phyloP scores from a whole-genome alignment of 2,329 filamentous ascomycete genomes.

The Lecanoromycetidae sp. region DNA sequence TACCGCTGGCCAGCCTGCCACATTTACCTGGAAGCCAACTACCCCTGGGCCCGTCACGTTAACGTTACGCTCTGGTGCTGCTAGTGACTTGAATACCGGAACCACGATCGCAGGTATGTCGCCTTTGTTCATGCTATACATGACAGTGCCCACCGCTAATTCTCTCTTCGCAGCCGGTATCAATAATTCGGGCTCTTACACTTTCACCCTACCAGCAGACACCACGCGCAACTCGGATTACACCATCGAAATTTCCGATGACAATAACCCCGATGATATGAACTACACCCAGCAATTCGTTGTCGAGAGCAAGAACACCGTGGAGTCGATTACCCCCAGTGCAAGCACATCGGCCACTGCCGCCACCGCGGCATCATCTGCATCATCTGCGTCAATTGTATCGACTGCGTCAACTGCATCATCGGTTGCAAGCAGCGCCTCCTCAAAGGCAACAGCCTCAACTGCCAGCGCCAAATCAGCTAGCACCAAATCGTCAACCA shows the following conservation, averaged over 20 bases:
- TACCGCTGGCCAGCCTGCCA: conserved; percentile 35
- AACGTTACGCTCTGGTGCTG: conserved; percentile 32
- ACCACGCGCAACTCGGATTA: conserved; percentile 36
- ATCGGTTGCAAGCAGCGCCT: background rate
- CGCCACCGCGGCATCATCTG: conserved; percentile 9
- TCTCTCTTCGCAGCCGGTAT: conserved; percentile 30
- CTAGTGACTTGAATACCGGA: conserved; percentile 31
- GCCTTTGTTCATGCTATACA: background rate
- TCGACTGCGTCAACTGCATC: conserved; percentile 8
- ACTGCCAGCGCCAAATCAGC: conserved; percentile 9
- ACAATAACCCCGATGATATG: conserved; percentile 31
- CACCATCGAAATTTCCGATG: conserved; percentile 40
- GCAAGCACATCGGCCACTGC: conserved; percentile 5
- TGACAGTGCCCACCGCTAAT: conserved; percentile 1
- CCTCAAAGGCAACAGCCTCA: background rate
- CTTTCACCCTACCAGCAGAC: conserved; percentile 33
- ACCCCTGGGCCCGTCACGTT: conserved; percentile 40
- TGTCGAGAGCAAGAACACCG: conserved; percentile 25
- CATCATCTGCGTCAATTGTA: conserved; percentile 6
- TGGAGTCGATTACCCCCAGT: conserved; percentile 3
- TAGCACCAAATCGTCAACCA: conserved; percentile 1
- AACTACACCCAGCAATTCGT: conserved; percentile 45
- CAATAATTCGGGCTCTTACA: conserved; percentile 38
- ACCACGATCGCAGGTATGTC: conserved; percentile 33
- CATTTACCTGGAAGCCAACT: conserved; percentile 39